Evolutionary conservation across 2,329 filamentous ascomycete genomes (phyloP).

Genomic region (Colletotrichum siamense): DNA sequence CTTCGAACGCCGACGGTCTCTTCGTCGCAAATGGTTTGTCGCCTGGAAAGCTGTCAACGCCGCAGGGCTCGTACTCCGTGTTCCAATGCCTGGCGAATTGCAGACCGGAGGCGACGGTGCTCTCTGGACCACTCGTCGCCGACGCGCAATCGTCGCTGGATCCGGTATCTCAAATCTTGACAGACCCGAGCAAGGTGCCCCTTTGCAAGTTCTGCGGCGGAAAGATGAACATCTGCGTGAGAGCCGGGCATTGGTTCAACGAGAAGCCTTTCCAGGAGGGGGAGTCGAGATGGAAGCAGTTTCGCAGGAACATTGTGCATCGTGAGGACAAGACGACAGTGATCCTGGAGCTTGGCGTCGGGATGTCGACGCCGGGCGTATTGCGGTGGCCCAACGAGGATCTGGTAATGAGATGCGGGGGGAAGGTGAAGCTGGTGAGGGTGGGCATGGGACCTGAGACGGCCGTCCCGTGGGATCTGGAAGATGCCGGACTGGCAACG

Average conservation of each 20-base stretch:
- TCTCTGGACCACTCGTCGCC: conserved; percentile 26
- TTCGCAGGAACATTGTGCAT: background rate
- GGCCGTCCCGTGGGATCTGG: conserved; percentile 19
- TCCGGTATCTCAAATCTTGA: conserved; percentile 24
- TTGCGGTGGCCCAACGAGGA: conserved; percentile 25
- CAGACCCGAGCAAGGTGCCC: conserved; percentile 19
- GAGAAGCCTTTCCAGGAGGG: conserved; percentile 22
- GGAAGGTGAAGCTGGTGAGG: conserved; percentile 22
- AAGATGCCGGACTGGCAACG: conserved; percentile 18
- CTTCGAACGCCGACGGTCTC: conserved; percentile 37
- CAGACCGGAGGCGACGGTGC: conserved; percentile 30
- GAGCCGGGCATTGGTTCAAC: conserved; percentile 25
- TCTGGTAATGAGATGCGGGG: conserved; percentile 4
- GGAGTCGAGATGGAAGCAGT: conserved; percentile 18
- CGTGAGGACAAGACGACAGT: conserved; percentile 3
- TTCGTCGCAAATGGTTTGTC: conserved; percentile 33
- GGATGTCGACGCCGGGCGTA: conserved; percentile 24
- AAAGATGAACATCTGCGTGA: conserved; percentile 25
- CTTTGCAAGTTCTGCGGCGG: conserved; percentile 21
- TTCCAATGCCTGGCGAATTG: conserved; percentile 35
- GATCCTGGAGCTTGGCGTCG: conserved; percentile 25
- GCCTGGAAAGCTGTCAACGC: conserved; percentile 29
- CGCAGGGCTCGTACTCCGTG: conserved; percentile 33
- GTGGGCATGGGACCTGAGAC: conserved; percentile 22
- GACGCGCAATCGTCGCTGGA: conserved; percentile 27